Evolutionary conservation across 2,329 filamentous ascomycete species (phyloP).

Genomic region (Atkinsonella hypoxylon): DNA sequence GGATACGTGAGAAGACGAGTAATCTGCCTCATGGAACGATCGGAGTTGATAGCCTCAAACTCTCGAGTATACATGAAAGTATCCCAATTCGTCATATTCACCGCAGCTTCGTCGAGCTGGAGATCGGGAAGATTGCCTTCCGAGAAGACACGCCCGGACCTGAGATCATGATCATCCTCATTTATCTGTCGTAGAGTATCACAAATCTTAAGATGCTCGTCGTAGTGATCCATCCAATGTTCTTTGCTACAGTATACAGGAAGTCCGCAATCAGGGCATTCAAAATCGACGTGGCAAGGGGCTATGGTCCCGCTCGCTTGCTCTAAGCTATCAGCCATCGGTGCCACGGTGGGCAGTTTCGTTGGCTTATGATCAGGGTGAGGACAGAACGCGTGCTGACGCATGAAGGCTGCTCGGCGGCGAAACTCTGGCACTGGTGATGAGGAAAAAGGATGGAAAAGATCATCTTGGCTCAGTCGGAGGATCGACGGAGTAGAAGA

Average conservation of each 20-base stretch:
- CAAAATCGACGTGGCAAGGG: constrained; percentile 77
- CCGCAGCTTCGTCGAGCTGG: constrained; percentile 81
- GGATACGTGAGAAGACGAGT: constrained; percentile 91
- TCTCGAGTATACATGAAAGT: constrained; percentile 89
- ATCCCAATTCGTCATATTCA: constrained; percentile 99
- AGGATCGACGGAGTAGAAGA: constrained; percentile 13
- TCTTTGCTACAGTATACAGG: constrained; percentile 89
- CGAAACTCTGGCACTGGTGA: constrained; percentile 86
- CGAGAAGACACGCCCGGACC: constrained; percentile 80
- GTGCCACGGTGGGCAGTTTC: constrained; percentile 50
- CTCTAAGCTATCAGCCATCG: constrained; percentile 51
- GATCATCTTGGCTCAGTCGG: constrained; percentile 57
- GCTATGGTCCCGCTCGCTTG: constrained; percentile 42
- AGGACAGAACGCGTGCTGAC: constrained; percentile 84
- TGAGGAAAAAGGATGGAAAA: constrained; percentile 85
- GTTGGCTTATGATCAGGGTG: constrained; percentile 78
- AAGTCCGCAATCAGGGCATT: constrained; percentile 92
- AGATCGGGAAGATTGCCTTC: constrained; percentile 86
- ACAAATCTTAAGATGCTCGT: constrained; percentile 83
- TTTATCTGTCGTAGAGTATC: constrained; percentile 88
- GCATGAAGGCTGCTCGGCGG: constrained; percentile 79
- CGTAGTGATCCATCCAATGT: constrained; percentile 94
- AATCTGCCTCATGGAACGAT: constrained; percentile 82
- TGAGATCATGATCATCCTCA: constrained; percentile 92
- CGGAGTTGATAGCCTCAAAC: constrained; percentile 82